These are phyloP conservation scores for Suillus fuscotomentosus DNA, from an alignment of 768 basidiomycete species.

Conservation along the genomic window DNA sequence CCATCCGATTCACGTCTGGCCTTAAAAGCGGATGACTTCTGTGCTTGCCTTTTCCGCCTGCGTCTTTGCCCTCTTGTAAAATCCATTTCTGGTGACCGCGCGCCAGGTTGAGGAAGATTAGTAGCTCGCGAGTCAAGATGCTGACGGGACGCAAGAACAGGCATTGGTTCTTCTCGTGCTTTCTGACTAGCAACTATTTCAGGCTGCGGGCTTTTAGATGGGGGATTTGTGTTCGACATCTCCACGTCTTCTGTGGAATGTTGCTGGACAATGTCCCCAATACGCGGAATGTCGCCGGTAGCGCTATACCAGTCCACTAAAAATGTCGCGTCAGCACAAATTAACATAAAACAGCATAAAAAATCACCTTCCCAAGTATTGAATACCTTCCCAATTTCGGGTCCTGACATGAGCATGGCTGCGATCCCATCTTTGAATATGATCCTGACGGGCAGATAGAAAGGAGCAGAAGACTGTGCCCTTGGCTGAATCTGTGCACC, in stretches of 20 bases:
- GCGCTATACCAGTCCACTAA: constrained; percentile 27
- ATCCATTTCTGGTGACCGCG: not conserved
- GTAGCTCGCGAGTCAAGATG: no score
- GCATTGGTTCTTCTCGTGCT: not conserved
- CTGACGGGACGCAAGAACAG: not conserved
- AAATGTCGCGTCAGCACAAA: not conserved
- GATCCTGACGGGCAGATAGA: constrained; percentile 40
- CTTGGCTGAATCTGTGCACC: constrained; percentile 37
- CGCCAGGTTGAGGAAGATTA: not conserved
- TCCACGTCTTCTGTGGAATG: constrained; percentile 4
- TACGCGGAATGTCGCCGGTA: constrained; percentile 5
- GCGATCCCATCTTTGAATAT: constrained; percentile 42
- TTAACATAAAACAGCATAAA: not conserved
- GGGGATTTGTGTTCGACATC: not conserved
- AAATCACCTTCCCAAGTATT: constrained; percentile 43
- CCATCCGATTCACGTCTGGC: not conserved
- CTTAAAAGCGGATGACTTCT: not conserved
- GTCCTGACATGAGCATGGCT: constrained; percentile 36
- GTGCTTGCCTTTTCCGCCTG: not conserved
- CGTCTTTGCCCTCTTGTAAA: not conserved
- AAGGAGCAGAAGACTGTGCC: constrained; percentile 24
- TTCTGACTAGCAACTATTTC: not conserved
- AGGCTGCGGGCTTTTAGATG: not conserved
- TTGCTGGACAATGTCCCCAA: constrained; percentile 12
- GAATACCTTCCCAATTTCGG: constrained; percentile 27